phyloP scores from a whole-genome alignment of 306 rosid species.

The Purshia tridentata region DNA sequence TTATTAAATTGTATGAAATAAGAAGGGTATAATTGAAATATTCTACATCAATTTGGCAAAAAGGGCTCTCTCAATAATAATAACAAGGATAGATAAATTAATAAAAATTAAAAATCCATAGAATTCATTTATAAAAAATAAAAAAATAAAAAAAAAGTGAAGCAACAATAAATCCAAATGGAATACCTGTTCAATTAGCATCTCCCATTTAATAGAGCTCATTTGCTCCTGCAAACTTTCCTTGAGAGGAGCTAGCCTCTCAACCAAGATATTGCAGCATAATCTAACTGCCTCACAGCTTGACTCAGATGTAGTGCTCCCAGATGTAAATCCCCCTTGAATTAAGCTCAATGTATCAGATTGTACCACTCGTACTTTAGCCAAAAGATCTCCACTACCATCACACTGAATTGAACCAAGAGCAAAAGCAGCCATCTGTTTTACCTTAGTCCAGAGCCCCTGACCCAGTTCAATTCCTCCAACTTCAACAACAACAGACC shows the following conservation, averaged over 20 bases:
- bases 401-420: constrained; percentile 60
- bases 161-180: not conserved
- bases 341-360: constrained; percentile 73
- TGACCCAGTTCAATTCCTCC: constrained; percentile 96
- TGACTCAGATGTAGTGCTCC: constrained; percentile 94
- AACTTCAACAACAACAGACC: constrained; percentile 79
- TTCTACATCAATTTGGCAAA: too few relatives aligned
- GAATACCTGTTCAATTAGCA: constrained; percentile 69
- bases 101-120: too few relatives aligned
- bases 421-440: constrained; percentile 79
- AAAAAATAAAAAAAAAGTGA: not conserved
- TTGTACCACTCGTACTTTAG: constrained; percentile 73
- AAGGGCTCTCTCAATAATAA: too few relatives aligned
- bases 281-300: constrained; percentile 86
- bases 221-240: constrained; percentile 51
- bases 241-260: constrained; percentile 66
- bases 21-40: too few relatives aligned
- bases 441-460: constrained; percentile 98
- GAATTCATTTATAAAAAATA: not conserved
- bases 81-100: too few relatives aligned
- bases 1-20: too few relatives aligned
- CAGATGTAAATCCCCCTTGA: constrained; percentile 88
- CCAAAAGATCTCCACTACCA: constrained; percentile 42
- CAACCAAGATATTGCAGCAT: constrained; percentile 73
- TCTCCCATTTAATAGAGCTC: constrained; percentile 70